These are phyloP conservation scores for Eremochloa ophiuroides DNA, from an alignment of 176 grass and related monocot species.

Conservation along the genomic window DNA sequence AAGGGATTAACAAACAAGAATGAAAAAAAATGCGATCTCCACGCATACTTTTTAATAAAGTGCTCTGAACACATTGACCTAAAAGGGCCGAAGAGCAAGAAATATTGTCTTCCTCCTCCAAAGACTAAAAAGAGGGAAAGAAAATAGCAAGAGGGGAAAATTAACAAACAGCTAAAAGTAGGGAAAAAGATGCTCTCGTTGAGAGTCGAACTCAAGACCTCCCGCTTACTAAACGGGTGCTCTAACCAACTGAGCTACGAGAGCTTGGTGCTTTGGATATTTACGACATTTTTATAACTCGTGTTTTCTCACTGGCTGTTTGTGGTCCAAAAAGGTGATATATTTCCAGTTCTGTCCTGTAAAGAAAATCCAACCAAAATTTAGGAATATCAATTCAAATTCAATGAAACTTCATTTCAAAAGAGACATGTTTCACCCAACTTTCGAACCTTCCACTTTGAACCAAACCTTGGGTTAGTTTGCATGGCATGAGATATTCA, in stretches of 20 bases:
- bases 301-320: no score
- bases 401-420: neutral
- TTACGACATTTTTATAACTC: neutral
- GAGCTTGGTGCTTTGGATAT: neutral
- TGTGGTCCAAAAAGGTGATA: neutral
- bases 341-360: neutral
- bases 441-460: neutral
- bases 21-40: no score
- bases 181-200: constrained; percentile 41
- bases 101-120: no score
- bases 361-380: neutral
- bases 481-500: neutral
- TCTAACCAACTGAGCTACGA: constrained; percentile 99
- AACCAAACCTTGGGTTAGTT: neutral
- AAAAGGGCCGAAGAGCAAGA: no score
- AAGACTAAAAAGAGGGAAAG: no score
- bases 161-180: no score
- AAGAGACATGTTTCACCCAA: neutral
- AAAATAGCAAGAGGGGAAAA: no score
- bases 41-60: no score
- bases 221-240: constrained; percentile 93
- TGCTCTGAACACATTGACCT: no score
- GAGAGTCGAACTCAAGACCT: constrained; percentile 95
- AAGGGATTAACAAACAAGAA: no score
- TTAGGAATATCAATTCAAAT: neutral